Percentiles rank a stretch among this genome's conserved stretches.
Evolutionary conservation across 2,329 filamentous ascomycete species (phyloP).

Genomic region (Aureobasidium sp.): DNA sequence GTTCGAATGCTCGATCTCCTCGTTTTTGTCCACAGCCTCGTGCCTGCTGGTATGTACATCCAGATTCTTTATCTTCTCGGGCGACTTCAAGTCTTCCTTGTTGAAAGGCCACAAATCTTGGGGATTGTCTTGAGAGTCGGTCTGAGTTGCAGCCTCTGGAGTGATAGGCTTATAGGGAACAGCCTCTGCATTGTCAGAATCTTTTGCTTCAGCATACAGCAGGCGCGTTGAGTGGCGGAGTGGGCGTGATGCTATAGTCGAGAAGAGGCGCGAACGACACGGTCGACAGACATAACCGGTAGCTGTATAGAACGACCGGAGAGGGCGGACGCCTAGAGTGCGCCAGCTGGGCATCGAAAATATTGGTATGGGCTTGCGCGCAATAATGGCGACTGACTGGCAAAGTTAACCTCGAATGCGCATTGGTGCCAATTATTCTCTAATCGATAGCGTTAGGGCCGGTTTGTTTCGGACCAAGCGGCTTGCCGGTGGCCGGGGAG

Average conservation of each 20-base stretch:
- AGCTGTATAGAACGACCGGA: neutral
- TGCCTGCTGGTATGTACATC: neutral
- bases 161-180: neutral
- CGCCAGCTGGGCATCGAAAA: constrained; percentile 8
- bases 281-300: neutral
- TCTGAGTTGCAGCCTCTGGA: neutral
- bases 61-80: neutral
- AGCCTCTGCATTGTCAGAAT: neutral
- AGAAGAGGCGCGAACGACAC: neutral
- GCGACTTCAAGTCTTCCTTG: neutral
- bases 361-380: neutral
- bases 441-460: constrained; percentile 5
- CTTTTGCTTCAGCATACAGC: neutral
- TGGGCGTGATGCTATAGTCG: neutral
- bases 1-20: neutral
- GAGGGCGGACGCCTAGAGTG: neutral
- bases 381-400: neutral
- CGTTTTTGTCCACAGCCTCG: neutral
- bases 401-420: neutral
- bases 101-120: neutral
- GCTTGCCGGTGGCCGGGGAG: neutral
- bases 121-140: neutral
- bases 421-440: neutral
- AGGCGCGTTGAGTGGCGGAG: constrained; percentile 8
- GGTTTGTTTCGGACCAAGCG: neutral